These are phyloP conservation scores for Sarocladium kiliense DNA, from an alignment of 2,329 filamentous ascomycete genomes.

Conservation along the genomic window DNA sequence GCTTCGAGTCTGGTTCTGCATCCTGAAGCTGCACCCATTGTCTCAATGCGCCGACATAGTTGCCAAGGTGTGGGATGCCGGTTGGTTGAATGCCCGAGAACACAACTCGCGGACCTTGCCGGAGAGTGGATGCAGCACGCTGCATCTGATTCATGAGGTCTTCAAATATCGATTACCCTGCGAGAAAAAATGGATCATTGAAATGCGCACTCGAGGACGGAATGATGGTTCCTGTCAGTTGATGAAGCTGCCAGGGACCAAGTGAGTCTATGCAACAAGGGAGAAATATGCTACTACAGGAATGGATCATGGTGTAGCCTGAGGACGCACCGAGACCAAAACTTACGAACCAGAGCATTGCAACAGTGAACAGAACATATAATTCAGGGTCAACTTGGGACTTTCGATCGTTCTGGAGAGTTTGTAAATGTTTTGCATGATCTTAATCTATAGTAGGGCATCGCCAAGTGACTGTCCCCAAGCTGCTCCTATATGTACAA, in stretches of 20 bases:
- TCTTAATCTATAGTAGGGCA: background rate
- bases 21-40: conserved; percentile 79
- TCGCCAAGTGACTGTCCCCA: too few species aligned
- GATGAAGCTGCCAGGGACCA: background rate
- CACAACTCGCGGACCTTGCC: conserved; percentile 44
- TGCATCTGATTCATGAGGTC: background rate
- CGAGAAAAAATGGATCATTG: too few species aligned
- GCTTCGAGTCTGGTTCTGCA: conserved; percentile 51
- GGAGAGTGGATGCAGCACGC: conserved; percentile 2
- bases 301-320: background rate
- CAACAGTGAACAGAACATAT: too few species aligned
- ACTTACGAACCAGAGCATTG: background rate
- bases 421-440: background rate
- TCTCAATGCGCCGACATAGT: conserved; percentile 85
- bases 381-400: too few species aligned
- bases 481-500: too few species aligned
- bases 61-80: conserved; percentile 87
- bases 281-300: conserved; percentile 1
- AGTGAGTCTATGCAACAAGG: background rate
- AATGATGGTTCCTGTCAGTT: background rate
- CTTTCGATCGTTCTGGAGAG: background rate
- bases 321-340: too few species aligned
- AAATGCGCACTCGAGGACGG: too few species aligned
- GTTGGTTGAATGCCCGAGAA: conserved; percentile 98
- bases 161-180: background rate